Percentiles rank a stretch among this genome's conserved stretches.
Conservation (phyloP, 2,329 filamentous ascomycete genomes). For the Hypomyces rosellus region DNA sequence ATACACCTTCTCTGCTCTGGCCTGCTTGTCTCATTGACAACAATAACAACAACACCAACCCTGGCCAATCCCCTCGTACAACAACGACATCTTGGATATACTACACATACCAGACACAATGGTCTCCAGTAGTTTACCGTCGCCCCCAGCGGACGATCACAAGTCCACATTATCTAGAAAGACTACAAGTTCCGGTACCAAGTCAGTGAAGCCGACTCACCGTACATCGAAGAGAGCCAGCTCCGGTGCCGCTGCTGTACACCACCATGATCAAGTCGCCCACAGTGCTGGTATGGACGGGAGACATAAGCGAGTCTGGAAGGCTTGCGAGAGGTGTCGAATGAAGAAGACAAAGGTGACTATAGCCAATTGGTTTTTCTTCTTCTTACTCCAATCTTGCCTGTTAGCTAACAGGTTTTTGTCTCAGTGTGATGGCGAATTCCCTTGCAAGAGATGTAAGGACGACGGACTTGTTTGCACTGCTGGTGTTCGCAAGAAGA, state of each 20-base stretch:
- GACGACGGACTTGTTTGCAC: constrained; percentile 60
- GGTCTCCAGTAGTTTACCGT: constrained; percentile 43
- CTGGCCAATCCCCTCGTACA: too few species aligned
- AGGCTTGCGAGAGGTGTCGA: constrained; percentile 59
- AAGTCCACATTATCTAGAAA: constrained; percentile 32
- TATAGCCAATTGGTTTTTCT: background rate
- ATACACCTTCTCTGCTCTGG: too few species aligned
- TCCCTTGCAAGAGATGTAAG: constrained; percentile 60
- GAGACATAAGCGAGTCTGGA: constrained; percentile 60
- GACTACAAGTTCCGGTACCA: constrained; percentile 34
- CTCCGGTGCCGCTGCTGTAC: constrained; percentile 28
- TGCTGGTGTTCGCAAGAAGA: constrained; percentile 58
- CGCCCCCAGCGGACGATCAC: constrained; percentile 45
- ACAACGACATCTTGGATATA: background rate
- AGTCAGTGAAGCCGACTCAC: constrained; percentile 44
- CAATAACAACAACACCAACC: too few species aligned
- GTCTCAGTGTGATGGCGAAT: constrained; percentile 55
- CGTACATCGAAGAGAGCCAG: constrained; percentile 46
- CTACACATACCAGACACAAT: constrained; percentile 28
- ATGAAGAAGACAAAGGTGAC: constrained; percentile 65
- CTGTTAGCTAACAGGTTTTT: constrained; percentile 5
- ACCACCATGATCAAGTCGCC: constrained; percentile 32
- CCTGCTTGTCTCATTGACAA: too few species aligned
- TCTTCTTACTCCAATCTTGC: too few species aligned
- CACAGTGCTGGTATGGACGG: constrained; percentile 39